These are phyloP conservation scores for Cyberlindnera mississippiensis DNA, from an alignment of 805 yeast genomes.

Conservation along the genomic window DNA sequence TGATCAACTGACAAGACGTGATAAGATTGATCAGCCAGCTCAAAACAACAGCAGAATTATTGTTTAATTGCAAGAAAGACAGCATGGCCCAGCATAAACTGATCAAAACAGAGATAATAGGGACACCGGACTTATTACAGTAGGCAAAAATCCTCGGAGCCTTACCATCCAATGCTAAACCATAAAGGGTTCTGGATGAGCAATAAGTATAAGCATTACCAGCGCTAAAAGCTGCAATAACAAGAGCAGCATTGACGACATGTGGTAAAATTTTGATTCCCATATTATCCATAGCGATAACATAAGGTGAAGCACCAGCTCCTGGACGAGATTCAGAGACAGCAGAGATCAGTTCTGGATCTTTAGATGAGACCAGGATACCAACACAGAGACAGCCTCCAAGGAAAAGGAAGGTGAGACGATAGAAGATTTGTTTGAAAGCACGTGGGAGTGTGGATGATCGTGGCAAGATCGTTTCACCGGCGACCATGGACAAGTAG, in stretches of 20 bases:
- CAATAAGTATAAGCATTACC: constrained; percentile 80
- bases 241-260: constrained; percentile 72
- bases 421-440: constrained; percentile 65
- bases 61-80: constrained; percentile 60
- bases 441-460: constrained; percentile 66
- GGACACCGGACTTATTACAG: constrained; percentile 68
- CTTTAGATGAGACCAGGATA: constrained; percentile 67
- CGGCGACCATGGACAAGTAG: constrained; percentile 79
- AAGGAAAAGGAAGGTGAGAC: constrained; percentile 64
- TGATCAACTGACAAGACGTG: constrained; percentile 64
- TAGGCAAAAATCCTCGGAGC: constrained; percentile 65
- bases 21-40: constrained; percentile 70
- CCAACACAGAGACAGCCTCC: constrained; percentile 80
- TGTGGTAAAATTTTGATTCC: constrained; percentile 66
- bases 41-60: constrained; percentile 57
- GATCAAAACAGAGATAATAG: constrained; percentile 51
- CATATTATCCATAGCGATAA: constrained; percentile 73
- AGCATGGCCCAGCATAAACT: constrained; percentile 58
- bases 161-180: constrained; percentile 64
- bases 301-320: constrained; percentile 78
- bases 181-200: constrained; percentile 64
- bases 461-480: constrained; percentile 73
- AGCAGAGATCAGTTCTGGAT: constrained; percentile 54
- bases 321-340: constrained; percentile 62
- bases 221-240: constrained; percentile 75